Evolutionary conservation across 2,329 filamentous ascomycete species (phyloP), one percentile per base, ranked within the genome.

Genomic region (Fusarium sp.): DNA sequence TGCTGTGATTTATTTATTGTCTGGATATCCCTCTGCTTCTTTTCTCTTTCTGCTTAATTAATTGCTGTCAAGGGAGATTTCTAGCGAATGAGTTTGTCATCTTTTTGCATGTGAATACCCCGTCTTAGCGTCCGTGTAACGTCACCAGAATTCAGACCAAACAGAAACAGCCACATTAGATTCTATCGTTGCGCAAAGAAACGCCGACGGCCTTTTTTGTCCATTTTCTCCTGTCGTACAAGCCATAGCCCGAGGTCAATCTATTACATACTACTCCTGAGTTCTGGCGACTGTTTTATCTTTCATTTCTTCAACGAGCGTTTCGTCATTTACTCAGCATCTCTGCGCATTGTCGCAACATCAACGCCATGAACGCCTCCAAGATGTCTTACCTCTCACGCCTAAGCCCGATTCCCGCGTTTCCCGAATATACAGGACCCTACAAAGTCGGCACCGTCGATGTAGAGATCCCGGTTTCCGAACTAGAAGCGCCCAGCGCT

Each of bases 371-470:
- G 66, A 72, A 67, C 25, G 40, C 72, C 23, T 66, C 78, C 59
- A 82, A 80, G 71, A 78, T 85, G 73, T 77, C 81, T 11, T 82
- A 84, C 62, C 73, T 87, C n/a, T 83, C 85, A 15, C 82, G 81
- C 44, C 78, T 92, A 70, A 92, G 85, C 73, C 91, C 91, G 1
- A 82, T 93, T 6, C 92, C 92, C 2, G 78, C 84, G 2, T 94
- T 96, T 59, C 90, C 92, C 6, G 82, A 88, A 6, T 95, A 94
- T 75, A 89, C 90, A 1, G 93, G 90, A 1, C 87, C 87, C 1
- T 90, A 91, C 75, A 84, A 84, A 65, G 90, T 93, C 40, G 90
- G 90, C 25, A 90, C 87, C 14, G 83, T 91, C 75, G 93, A 96
- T 73, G 84, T 95, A 68, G 93, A 97, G 80, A 87, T 96, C 17